These are phyloP conservation scores for Microcos paniculata DNA, from an alignment of 345 rosid species.

Conservation along the genomic window DNA sequence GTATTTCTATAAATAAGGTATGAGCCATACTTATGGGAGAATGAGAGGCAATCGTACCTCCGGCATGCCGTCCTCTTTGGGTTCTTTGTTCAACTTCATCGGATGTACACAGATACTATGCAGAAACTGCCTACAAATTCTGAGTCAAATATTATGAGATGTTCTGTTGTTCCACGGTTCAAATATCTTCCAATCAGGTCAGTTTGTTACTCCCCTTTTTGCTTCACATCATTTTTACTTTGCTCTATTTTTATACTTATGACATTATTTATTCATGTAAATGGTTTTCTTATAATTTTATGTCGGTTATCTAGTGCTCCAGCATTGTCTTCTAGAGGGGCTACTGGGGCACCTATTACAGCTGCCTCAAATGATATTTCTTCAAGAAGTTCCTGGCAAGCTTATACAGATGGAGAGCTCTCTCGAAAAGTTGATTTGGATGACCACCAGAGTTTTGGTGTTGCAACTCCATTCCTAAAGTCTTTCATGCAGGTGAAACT, in stretches of 20 bases:
- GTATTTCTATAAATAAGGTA: constrained; percentile 45
- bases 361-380: constrained; percentile 51
- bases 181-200: constrained; percentile 97
- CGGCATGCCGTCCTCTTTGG: constrained; percentile 98
- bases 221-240: background rate
- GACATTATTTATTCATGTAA: background rate
- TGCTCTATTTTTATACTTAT: background rate
- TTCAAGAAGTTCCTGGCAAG: constrained; percentile 61
- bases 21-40: constrained; percentile 95
- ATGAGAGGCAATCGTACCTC: constrained; percentile 84
- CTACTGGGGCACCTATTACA: constrained; percentile 51
- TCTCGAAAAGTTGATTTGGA: constrained; percentile 65
- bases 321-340: constrained; percentile 75
- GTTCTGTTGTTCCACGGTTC: constrained; percentile 91
- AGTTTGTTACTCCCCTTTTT: constrained; percentile 5
- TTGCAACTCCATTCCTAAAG: constrained; percentile 83
- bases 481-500: constrained; percentile 85
- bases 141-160: constrained; percentile 93
- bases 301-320: constrained; percentile 57
- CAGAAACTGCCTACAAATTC: constrained; percentile 93
- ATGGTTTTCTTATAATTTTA: background rate
- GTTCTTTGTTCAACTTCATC: constrained; percentile 93
- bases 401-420: constrained; percentile 67
- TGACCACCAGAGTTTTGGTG: constrained; percentile 66
- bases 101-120: constrained; percentile 77